phyloP scores from a whole-genome alignment of 2,329 filamentous ascomycete genomes.

The Akanthomyces muscarius region DNA sequence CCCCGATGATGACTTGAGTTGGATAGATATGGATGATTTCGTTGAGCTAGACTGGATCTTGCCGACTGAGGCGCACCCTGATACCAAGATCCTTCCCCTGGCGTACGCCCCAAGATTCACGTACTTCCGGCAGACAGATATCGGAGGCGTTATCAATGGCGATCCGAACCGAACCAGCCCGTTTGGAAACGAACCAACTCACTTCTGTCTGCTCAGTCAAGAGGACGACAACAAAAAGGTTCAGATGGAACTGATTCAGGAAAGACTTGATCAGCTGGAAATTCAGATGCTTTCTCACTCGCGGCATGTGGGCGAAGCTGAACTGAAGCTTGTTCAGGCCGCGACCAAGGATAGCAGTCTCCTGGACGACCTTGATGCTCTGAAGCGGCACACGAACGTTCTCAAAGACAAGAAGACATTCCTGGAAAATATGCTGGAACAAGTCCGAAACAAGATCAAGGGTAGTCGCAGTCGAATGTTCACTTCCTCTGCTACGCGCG shows the following conservation, averaged over 20 bases:
- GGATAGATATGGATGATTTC: conserved; percentile 99
- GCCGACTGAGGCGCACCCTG: conserved; percentile 82
- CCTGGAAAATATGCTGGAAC: conserved; percentile 54
- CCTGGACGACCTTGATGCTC: conserved; percentile 57
- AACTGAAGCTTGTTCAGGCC: conserved; percentile 59
- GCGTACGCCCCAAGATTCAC: conserved; percentile 93
- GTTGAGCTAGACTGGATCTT: conserved; percentile 96
- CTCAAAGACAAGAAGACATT: conserved; percentile 56
- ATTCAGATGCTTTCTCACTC: conserved; percentile 74
- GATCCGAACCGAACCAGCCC: conserved; percentile 79
- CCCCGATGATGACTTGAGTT: conserved; percentile 88
- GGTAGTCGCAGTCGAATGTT: conserved; percentile 26
- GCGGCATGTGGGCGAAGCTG: conserved; percentile 68
- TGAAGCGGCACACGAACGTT: conserved; percentile 52
- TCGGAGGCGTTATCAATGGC: conserved; percentile 72
- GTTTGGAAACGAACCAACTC: conserved; percentile 90
- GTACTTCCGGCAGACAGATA: conserved; percentile 95
- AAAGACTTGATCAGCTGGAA: conserved; percentile 73
- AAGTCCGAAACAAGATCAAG: conserved; percentile 40
- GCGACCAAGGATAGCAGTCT: conserved; percentile 47
- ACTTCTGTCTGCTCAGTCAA: conserved; percentile 91
- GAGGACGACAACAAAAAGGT: conserved; percentile 85
- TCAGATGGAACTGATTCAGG: conserved; percentile 78
- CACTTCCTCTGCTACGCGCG: conserved; percentile 17
- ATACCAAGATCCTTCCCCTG: conserved; percentile 89